These are phyloP conservation scores for Pythium phragmiticola DNA, from an alignment of 352 stramenopile genomes.

Conservation along the genomic window DNA sequence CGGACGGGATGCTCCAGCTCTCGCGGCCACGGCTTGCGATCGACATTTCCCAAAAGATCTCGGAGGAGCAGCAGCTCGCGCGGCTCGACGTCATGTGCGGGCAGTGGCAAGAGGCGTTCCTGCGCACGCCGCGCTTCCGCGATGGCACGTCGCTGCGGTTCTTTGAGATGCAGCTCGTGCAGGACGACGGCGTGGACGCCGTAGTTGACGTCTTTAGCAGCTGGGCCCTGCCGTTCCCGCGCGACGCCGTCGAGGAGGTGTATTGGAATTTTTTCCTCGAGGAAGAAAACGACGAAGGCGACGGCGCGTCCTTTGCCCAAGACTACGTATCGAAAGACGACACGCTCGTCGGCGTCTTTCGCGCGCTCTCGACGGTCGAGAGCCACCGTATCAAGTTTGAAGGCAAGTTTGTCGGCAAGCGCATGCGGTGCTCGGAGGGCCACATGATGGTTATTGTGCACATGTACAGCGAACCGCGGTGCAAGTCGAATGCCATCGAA, in stretches of 20 bases:
- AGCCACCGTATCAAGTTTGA: constrained; percentile 4
- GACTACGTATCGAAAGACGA: constrained; percentile 8
- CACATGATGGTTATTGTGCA: constrained; percentile 7
- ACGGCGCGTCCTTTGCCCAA: background rate
- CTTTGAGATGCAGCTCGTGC: constrained; percentile 3
- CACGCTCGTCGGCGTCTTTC: constrained; percentile 9
- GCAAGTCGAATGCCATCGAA: constrained; percentile 7
- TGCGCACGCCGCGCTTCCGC: background rate
- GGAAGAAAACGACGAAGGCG: constrained; percentile 1
- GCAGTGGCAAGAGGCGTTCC: constrained; percentile 12
- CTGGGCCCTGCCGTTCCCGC: constrained; percentile 11
- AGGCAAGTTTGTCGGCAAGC: constrained; percentile 19
- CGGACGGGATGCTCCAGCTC: background rate
- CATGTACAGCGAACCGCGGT: constrained; percentile 12
- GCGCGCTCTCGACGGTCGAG: constrained; percentile 8
- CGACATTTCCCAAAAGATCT: constrained; percentile 13
- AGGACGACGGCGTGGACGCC: background rate
- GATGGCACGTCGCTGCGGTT: constrained; percentile 3
- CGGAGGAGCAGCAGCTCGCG: constrained; percentile 21
- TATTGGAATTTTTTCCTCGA: constrained; percentile 16
- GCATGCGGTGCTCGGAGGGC: background rate
- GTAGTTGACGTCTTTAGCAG: constrained; percentile 7
- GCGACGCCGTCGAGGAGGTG: constrained; percentile 7
- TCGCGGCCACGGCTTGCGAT: constrained; percentile 9
- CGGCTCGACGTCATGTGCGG: constrained; percentile 7